These are phyloP conservation scores for Hypoxylon fuscum DNA, from an alignment of 495 filamentous ascomycete species.

Conservation along the genomic window DNA sequence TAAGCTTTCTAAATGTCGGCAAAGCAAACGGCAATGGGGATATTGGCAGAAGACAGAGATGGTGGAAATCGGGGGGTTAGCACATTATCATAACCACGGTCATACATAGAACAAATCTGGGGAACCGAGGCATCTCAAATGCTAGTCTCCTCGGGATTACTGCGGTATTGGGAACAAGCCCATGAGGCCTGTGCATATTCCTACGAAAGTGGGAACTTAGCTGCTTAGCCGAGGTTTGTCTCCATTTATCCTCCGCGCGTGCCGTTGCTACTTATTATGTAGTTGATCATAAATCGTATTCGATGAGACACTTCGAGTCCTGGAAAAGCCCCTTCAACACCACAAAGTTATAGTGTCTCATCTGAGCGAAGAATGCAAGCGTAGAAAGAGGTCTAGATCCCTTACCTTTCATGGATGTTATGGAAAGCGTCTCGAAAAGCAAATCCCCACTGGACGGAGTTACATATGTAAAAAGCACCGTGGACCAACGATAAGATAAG, in stretches of 20 bases:
- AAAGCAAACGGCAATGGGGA: slow-evolving; percentile 18
- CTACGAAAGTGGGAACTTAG: slow-evolving; percentile 4
- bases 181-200: too few species aligned
- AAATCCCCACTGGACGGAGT: slow-evolving; percentile 6
- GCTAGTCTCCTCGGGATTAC: slow-evolving; percentile 4
- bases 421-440: too few species aligned
- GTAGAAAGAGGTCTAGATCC: slow-evolving; percentile 1
- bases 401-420: too few species aligned
- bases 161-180: slow-evolving; percentile 6
- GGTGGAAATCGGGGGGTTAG: slow-evolving; percentile 22
- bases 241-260: not conserved
- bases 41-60: slow-evolving; percentile 1
- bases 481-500: slow-evolving; percentile 1
- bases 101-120: slow-evolving; percentile 22
- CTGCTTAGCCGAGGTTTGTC: slow-evolving; percentile 26
- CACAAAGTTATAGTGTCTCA: too few species aligned
- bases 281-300: not conserved
- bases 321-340: too few species aligned
- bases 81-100: not conserved
- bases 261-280: not conserved
- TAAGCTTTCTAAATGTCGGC: slow-evolving; percentile 9
- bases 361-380: too few species aligned
- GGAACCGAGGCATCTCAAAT: slow-evolving; percentile 31
- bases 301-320: too few species aligned
- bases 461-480: slow-evolving; percentile 13